Percentiles rank a stretch among this genome's conserved stretches.
phyloP scores from a whole-genome alignment of 352 stramenopile genomes.

The Pythium guiyangense region DNA sequence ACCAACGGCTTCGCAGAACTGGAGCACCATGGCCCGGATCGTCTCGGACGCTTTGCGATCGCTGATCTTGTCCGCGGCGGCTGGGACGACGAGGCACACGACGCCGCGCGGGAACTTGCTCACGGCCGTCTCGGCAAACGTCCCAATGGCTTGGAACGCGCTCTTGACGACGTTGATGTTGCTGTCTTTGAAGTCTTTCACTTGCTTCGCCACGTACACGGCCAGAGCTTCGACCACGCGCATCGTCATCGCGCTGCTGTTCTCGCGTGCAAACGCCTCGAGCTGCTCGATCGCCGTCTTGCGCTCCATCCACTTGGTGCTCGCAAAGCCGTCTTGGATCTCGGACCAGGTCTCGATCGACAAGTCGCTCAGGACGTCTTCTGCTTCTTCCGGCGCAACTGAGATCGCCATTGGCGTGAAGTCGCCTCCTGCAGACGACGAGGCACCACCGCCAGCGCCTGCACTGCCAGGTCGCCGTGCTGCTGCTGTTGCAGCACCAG shows the following conservation, averaged over 20 bases:
- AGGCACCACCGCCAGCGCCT: conserved; percentile 7
- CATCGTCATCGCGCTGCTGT: conserved; percentile 49
- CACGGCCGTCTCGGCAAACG: conserved; percentile 51
- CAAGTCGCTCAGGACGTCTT: conserved; percentile 47
- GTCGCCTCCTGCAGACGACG: conserved; percentile 25
- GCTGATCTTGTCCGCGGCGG: conserved; percentile 76
- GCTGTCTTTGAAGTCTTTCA: conserved; percentile 87
- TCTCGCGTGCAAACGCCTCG: conserved; percentile 49
- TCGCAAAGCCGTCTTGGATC: conserved; percentile 58
- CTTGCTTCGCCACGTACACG: conserved; percentile 64
- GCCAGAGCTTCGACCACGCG: conserved; percentile 71
- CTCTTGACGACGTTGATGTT: conserved; percentile 88
- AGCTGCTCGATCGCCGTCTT: conserved; percentile 73
- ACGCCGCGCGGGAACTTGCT: conserved; percentile 72
- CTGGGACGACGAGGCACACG: conserved; percentile 62
- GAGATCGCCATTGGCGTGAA: conserved; percentile 65
- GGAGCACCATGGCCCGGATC: conserved; percentile 66
- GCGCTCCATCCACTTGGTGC: conserved; percentile 79
- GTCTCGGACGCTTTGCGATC: conserved; percentile 75
- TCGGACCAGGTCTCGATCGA: conserved; percentile 49
- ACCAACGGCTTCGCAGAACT: conserved; percentile 70
- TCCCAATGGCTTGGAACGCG: conserved; percentile 75
- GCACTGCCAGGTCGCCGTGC: conserved; percentile 23
- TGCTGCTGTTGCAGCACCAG: neutral
- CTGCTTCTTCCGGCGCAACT: conserved; percentile 61